phyloP scores from a whole-genome alignment of 768 basidiomycete species.

The Kwoniella sp. region DNA sequence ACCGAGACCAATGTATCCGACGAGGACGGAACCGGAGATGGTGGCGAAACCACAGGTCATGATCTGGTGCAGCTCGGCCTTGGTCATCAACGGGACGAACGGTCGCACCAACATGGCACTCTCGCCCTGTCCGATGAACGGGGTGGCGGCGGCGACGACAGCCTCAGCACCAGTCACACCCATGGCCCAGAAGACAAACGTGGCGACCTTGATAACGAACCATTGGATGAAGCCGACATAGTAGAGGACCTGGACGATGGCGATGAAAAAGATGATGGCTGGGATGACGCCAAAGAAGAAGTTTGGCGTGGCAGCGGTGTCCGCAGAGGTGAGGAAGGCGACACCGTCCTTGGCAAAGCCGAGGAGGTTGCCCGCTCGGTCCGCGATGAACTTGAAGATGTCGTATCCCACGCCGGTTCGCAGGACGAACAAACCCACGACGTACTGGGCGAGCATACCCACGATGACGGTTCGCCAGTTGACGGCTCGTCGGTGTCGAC shows the following conservation, averaged over 20 bases:
- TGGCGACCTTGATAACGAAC: slow-evolving; percentile 82
- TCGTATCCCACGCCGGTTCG: slow-evolving; percentile 76
- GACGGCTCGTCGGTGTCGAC: slow-evolving; percentile 20
- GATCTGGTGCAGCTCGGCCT: slow-evolving; percentile 66
- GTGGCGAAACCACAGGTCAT: slow-evolving; percentile 66
- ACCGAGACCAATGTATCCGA: slow-evolving; percentile 65
- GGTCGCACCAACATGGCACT: slow-evolving; percentile 79
- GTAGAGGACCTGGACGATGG: slow-evolving; percentile 86
- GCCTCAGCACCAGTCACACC: slow-evolving; percentile 92
- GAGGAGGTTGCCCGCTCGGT: slow-evolving; percentile 74
- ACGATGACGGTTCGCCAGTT: slow-evolving; percentile 65
- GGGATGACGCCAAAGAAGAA: slow-evolving; percentile 40
- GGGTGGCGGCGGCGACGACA: slow-evolving; percentile 84
- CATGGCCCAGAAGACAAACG: slow-evolving; percentile 90
- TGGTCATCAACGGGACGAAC: slow-evolving; percentile 78
- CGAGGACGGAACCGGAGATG: slow-evolving; percentile 83
- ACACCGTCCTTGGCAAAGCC: slow-evolving; percentile 65
- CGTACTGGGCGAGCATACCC: slow-evolving; percentile 79
- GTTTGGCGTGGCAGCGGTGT: slow-evolving; percentile 56
- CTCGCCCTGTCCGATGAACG: slow-evolving; percentile 91
- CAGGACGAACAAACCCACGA: slow-evolving; percentile 80
- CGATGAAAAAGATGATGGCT: slow-evolving; percentile 89
- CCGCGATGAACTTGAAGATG: slow-evolving; percentile 69
- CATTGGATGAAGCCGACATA: slow-evolving; percentile 85
- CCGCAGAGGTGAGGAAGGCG: slow-evolving; percentile 73